Base-by-base conservation (phyloP, 805 yeast species). In the Pichia scutulata region DNA sequence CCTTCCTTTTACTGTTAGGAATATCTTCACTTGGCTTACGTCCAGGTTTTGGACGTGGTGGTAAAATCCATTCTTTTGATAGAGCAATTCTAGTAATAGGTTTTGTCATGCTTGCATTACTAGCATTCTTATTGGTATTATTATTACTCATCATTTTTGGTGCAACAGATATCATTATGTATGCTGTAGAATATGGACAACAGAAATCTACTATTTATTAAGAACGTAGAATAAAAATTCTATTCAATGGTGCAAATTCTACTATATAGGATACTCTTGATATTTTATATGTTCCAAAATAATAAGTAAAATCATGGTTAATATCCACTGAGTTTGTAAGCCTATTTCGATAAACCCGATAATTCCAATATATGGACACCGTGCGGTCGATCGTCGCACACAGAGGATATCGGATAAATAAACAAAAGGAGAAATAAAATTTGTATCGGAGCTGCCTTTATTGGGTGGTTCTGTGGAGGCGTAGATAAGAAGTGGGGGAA, bases 1-100 rank as follows among this genome's bases (percentile, higher is more conserved):
- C 95, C 66, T 88, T 88, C 48, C 96, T 71, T 65, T 87, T 86
- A 22, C 84, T 80, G 0, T 90, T 89, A 0, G 96, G 95, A 0
- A 90, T 79, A 56, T 88, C 96, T 5, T 68, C 62, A 53, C 70
- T 64, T 19, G 71, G 71, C 46, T 69, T 69, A 25, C 76, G 58
- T 4, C 82, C 83, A 0, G 84, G 84, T 57, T 78, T 77, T 5
- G 83, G 84, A 50, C 84, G 65, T 8, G 84, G 83, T 7, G 84
- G 84, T 41, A 79, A 63, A 14, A 77, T 75, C 82, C 84, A 79
- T 53, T 76, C 81, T 46, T 71, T 76, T 10, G 81, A 75, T 2
- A 85, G 79, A 52, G 76, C 75, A 23, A 81, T 81, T 57, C 73
- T 75, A 7, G 81, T 75, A 36, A 71, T 66, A 14, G 58, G 55